A percentile compares a stretch with the other conserved stretches of the same genome.
Conservation (phyloP, 768 basidiomycete species). For the Psilocybe sp. region DNA sequence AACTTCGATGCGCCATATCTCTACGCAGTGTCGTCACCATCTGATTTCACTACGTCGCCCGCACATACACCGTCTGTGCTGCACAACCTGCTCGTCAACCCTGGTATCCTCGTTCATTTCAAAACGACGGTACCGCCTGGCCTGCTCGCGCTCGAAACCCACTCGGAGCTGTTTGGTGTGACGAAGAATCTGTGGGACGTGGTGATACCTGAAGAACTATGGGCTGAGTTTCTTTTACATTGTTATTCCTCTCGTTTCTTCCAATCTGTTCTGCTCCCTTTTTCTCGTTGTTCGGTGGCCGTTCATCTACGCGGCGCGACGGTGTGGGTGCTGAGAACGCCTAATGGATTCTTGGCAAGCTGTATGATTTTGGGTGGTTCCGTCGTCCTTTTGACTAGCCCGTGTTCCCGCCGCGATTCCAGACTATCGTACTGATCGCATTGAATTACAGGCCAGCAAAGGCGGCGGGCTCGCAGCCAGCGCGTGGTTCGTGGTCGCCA, state of each 20-base stretch:
- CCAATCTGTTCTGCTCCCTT: too few relatives aligned
- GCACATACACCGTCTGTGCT: constrained; percentile 46
- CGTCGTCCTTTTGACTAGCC: too few relatives aligned
- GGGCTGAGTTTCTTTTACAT: constrained; percentile 36
- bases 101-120: constrained; percentile 60
- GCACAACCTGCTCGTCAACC: constrained; percentile 53
- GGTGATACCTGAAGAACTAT: constrained; percentile 40
- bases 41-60: constrained; percentile 25
- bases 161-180: constrained; percentile 58
- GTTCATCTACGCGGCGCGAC: too few relatives aligned
- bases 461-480: constrained; percentile 70
- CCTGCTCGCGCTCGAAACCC: constrained; percentile 53
- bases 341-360: too few relatives aligned
- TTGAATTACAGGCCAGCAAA: constrained; percentile 33
- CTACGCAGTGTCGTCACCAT: too few relatives aligned
- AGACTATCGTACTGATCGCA: too few relatives aligned
- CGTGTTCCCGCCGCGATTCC: too few relatives aligned
- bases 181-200: constrained; percentile 63
- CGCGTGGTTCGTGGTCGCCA: constrained; percentile 63
- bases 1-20: constrained; percentile 8
- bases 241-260: too few relatives aligned
- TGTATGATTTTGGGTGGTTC: too few relatives aligned
- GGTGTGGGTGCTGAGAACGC: too few relatives aligned
- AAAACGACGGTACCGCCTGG: constrained; percentile 65
- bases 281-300: too few relatives aligned